These are phyloP conservation scores for Trypanosoma platydactyli DNA, from an alignment of 208 protist species.

Conservation along the genomic window DNA sequence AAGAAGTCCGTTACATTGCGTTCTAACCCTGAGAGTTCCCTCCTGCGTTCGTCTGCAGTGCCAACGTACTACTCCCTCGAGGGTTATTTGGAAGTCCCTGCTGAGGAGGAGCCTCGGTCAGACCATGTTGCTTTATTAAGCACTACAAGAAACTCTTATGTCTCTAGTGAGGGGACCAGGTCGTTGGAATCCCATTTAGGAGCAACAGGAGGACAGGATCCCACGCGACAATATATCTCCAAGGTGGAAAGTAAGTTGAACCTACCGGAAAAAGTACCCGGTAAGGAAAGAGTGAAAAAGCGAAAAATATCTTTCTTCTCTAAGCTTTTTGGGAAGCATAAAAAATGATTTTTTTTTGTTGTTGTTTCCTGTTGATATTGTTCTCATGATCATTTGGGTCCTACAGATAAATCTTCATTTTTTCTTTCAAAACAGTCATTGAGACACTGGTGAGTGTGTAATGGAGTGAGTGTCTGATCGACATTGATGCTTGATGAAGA, in stretches of 20 bases:
- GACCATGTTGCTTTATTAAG: too few species aligned
- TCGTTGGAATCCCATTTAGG: too few species aligned
- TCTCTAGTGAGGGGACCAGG: too few species aligned
- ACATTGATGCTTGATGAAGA: background rate
- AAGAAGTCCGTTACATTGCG: too few species aligned
- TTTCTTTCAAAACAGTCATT: background rate
- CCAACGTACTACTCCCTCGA: too few species aligned
- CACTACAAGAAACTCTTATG: too few species aligned
- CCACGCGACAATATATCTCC: too few species aligned
- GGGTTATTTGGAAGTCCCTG: too few species aligned
- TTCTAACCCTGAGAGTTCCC: too few species aligned
- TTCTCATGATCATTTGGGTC: background rate
- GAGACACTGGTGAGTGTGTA: background rate
- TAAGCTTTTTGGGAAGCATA: slow-evolving; percentile 30
- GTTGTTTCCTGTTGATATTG: slow-evolving; percentile 11
- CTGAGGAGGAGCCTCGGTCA: too few species aligned
- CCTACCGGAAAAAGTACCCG: background rate
- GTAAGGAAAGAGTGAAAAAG: slow-evolving; percentile 7
- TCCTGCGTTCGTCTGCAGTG: too few species aligned
- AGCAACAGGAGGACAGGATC: too few species aligned
- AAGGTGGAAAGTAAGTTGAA: background rate
- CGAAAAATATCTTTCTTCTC: slow-evolving; percentile 22
- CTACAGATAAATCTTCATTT: slow-evolving; percentile 10
- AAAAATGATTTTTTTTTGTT: slow-evolving; percentile 12
- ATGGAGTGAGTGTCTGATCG: background rate